phyloP scores from a whole-genome alignment of 1,284 basidiomycete genomes.

The Bondarzewia mesenterica region DNA sequence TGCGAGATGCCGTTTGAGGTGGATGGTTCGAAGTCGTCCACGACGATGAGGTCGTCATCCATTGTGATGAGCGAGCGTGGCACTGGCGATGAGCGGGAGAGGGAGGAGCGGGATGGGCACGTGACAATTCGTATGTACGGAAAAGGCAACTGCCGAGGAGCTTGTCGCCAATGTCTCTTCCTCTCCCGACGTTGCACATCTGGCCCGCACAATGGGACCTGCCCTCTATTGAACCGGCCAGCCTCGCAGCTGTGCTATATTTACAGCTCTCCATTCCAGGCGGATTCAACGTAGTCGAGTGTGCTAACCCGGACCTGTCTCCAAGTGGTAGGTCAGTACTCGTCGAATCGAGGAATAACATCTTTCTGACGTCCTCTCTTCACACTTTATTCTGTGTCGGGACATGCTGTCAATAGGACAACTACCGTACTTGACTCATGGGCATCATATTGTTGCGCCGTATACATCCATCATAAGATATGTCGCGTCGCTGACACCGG shows the following conservation, averaged over 20 bases:
- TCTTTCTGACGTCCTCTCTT: neutral
- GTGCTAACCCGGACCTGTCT: conserved; percentile 63
- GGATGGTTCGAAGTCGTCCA: conserved; percentile 45
- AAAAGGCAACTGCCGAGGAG: neutral
- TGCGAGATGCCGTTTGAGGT: conserved; percentile 17
- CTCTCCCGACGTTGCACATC: conserved; percentile 37
- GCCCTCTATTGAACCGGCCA: conserved; percentile 58
- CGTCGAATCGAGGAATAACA: neutral
- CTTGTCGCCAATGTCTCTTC: neutral
- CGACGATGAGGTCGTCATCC: conserved; percentile 60
- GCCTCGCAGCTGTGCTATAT: conserved; percentile 55
- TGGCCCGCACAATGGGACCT: conserved; percentile 62
- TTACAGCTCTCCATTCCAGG: conserved; percentile 61
- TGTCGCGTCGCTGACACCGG: conserved; percentile 36
- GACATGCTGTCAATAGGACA: conserved; percentile 37
- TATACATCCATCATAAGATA: conserved; percentile 59
- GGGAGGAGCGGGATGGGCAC: neutral
- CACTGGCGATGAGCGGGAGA: neutral
- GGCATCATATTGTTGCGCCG: conserved; percentile 38
- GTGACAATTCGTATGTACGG: neutral
- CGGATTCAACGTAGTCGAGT: conserved; percentile 51
- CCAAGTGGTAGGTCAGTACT: conserved; percentile 54
- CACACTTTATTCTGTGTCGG: neutral
- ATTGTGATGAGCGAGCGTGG: conserved; percentile 16
- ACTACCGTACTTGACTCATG: conserved; percentile 61